Evolutionary conservation across 1,284 basidiomycete species (phyloP), one percentile per base, ranked within the genome.

Genomic region (Apiotrichum domesticum): DNA sequence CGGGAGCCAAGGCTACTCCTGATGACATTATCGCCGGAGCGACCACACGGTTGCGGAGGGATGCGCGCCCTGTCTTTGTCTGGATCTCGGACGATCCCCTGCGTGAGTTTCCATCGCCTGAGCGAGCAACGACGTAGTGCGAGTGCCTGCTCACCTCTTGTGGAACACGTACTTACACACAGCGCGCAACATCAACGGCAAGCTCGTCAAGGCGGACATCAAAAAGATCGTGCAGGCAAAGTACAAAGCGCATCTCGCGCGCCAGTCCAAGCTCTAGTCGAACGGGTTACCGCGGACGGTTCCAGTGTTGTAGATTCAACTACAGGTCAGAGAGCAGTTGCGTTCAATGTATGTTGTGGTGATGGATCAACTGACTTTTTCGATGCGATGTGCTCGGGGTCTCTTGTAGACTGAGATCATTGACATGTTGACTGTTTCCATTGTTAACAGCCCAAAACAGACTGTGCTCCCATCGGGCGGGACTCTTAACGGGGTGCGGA

Each of bases 21-120:
- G 55, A 56, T 8, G 49, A 48, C 21, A 47, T 62, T 44, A 47
- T 56, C 15, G 56, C 47, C 15, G 10, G 59, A 32, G 63, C n/a
- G 14, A 21, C 41, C 14, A 15, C 35, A 4, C 47, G 47, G 4
- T 21, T 49, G 21, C n/a, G 47, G 37, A 21, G 47, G 15, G 47
- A 49, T 21, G 47, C 47, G 47, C 47, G 47, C 9, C 47, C 47
- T 2, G 47, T 49, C 34, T 49, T 49, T 32, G 35, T 49, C 47
- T 49, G 47, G 47, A 39, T 49, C 35, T 49, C 47, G 35, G 47
- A 49, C 10, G 29, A 37, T 4, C 35, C 15, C 3, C 37, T 49
- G n/a, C 35, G 47, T 49, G 37, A 49, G 47, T 47, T 37, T 9
- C 3, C 29, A 29, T 29, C 29, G 29, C 3, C 29, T 29, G 29